phyloP scores from a whole-genome alignment of 2,329 filamentous ascomycete genomes.

The Arthrobotrys musiformis region DNA sequence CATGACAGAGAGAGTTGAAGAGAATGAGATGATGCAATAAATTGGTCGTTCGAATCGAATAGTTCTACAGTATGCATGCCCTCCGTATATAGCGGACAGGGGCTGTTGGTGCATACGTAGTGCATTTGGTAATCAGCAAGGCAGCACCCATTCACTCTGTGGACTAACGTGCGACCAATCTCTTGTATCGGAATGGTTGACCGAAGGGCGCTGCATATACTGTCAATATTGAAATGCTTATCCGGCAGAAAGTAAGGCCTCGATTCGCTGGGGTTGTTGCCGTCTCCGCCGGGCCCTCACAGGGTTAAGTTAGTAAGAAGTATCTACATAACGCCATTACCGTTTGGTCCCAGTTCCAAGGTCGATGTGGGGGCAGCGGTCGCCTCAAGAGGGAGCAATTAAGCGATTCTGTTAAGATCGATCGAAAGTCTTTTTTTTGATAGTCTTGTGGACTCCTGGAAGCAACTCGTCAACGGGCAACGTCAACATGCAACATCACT shows the following conservation, averaged over 20 bases:
- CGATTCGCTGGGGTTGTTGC: conserved; percentile 46
- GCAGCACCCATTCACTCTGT: too few relatives aligned
- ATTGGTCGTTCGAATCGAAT: background rate
- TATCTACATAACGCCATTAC: conserved; percentile 55
- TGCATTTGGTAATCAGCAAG: background rate
- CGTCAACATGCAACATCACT: too few relatives aligned
- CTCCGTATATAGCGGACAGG: background rate
- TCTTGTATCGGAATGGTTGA: conserved; percentile 36
- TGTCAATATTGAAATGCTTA: conserved; percentile 38
- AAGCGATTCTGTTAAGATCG: conserved; percentile 47
- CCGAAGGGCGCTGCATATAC: conserved; percentile 39
- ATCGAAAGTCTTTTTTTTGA: conserved; percentile 9
- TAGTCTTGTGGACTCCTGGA: too few relatives aligned
- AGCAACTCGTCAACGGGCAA: conserved; percentile 8
- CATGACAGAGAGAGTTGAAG: background rate
- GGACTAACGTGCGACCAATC: background rate
- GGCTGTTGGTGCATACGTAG: background rate
- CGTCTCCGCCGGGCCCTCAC: conserved; percentile 52
- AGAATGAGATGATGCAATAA: background rate
- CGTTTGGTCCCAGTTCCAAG: conserved; percentile 53
- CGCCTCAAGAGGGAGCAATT: conserved; percentile 45
- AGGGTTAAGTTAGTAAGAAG: conserved; percentile 28
- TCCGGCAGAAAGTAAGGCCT: conserved; percentile 54
- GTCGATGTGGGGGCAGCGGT: conserved; percentile 52
- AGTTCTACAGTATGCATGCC: too few relatives aligned